Evolutionary conservation across 345 rosid species (phyloP), one percentile per base, ranked within the genome.

Genomic region (Aquilaria sinensis): DNA sequence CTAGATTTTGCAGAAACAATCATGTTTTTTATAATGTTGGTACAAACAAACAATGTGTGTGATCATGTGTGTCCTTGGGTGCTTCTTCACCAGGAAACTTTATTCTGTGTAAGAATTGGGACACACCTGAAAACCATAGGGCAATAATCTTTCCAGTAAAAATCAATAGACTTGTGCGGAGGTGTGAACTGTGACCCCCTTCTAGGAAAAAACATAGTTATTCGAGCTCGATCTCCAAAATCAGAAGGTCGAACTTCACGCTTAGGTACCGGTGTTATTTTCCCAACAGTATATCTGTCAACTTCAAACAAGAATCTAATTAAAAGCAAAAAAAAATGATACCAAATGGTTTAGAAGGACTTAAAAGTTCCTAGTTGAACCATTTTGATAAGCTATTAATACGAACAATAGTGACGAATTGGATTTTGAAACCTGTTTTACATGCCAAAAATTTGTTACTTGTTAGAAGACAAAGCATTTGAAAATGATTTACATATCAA

Each of bases 91-190:
- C 43, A 37, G 5, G 43, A 37, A 37, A 37, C 5, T 37, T 9
- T 37, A 37, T 37, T 5, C 5, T 37, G 43, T 9, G 5, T 37
- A 37, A 4, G 8, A 37, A 37, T 3, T 1, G 8, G 43, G 43
- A 37, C 43, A 34, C 80, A 93, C 98, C 98, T 90, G 82, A 93
- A 93, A 73, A 90, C 98, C 98, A 90, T 90, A 45, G 98, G 98
- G 75, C 98, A 90, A 64, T 90, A 93, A 72, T 93, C 98, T 72
- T 87, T 93, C 98, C 98, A 93, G 62, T 74, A 73, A 77, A 93
- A 93, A 80, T 84, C 90, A 62, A 87, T 56, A 55, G 98, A 90
- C 70, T 79, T 70, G 76, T 93, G 98, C 0, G 89, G 86, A 65
- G 97, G 98, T n/a, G 98, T 93, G 54, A 87, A 73, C 68, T 80